Conservation (phyloP, 768 basidiomycete genomes). For the Panaeolus papilionaceus region DNA sequence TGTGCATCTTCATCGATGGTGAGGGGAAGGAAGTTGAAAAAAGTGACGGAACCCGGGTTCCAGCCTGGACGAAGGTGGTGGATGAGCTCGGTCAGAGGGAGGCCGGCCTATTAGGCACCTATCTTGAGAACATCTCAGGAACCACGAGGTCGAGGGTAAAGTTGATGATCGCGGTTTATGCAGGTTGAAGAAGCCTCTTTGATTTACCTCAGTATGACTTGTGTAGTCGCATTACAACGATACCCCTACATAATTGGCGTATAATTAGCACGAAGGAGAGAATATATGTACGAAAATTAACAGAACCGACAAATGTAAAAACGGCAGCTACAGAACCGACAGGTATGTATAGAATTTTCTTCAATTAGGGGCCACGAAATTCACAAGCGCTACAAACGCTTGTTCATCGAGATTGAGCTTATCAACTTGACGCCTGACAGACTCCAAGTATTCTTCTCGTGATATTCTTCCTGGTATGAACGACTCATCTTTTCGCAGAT, state of each 20-base stretch:
- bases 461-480: constrained; percentile 15
- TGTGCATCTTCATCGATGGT: background rate
- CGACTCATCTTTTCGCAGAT: constrained; percentile 21
- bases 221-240: too few relatives aligned
- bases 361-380: constrained; percentile 26
- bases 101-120: background rate
- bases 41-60: background rate
- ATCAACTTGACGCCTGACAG: constrained; percentile 26
- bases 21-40: background rate
- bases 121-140: background rate
- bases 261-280: too few relatives aligned
- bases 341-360: background rate
- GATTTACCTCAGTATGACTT: too few relatives aligned
- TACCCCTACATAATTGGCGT: too few relatives aligned
- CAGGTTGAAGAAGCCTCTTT: too few relatives aligned
- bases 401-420: constrained; percentile 23
- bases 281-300: too few relatives aligned
- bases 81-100: background rate
- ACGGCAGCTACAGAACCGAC: too few relatives aligned
- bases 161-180: background rate
- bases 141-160: background rate
- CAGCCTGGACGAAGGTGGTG: background rate
- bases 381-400: constrained; percentile 26
- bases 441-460: constrained; percentile 26
- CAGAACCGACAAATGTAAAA: too few relatives aligned